phyloP scores from a whole-genome alignment of 257 asterid genomes.

The Jacaranda copaia region DNA sequence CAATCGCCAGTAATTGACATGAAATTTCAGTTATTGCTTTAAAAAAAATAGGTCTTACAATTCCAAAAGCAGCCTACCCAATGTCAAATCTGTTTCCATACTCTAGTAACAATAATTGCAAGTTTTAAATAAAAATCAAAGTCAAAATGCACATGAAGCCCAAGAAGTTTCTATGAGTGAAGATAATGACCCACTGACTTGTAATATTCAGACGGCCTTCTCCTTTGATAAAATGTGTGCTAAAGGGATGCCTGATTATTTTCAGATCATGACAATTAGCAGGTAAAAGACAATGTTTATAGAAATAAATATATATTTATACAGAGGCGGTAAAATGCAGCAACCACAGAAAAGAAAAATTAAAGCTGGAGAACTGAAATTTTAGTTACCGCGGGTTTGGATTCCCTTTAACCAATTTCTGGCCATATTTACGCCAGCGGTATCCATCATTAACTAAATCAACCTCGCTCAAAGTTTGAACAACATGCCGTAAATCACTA shows the following conservation, averaged over 20 bases:
- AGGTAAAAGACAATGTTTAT: not conserved
- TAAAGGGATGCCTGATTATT: not conserved
- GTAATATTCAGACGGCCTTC: not conserved
- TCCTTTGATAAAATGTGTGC: not conserved
- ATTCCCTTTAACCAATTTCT: conserved; percentile 93
- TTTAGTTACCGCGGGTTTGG: conserved; percentile 86
- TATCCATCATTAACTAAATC: conserved; percentile 86
- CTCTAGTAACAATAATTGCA: not conserved
- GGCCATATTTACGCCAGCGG: conserved; percentile 99
- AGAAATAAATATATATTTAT: not conserved
- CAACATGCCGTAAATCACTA: conserved; percentile 67
- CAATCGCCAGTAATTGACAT: too few species aligned
- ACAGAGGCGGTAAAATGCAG: not conserved
- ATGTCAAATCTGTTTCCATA: not conserved
- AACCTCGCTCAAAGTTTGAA: conserved; percentile 78
- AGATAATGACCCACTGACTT: not conserved
- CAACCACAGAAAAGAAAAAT: not conserved
- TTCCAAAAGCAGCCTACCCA: not conserved
- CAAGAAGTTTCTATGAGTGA: not conserved
- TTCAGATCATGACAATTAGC: not conserved
- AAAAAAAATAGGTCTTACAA: too few species aligned
- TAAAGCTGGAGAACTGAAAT: conserved; percentile 29
- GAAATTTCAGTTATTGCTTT: too few species aligned
- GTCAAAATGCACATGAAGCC: conserved; percentile 10
- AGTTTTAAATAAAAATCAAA: not conserved